A percentile compares a stretch with the other conserved stretches of the same genome.
Evolutionary conservation across 441 rosid genomes (phyloP).

Genomic region (Erysimum pusillum): DNA sequence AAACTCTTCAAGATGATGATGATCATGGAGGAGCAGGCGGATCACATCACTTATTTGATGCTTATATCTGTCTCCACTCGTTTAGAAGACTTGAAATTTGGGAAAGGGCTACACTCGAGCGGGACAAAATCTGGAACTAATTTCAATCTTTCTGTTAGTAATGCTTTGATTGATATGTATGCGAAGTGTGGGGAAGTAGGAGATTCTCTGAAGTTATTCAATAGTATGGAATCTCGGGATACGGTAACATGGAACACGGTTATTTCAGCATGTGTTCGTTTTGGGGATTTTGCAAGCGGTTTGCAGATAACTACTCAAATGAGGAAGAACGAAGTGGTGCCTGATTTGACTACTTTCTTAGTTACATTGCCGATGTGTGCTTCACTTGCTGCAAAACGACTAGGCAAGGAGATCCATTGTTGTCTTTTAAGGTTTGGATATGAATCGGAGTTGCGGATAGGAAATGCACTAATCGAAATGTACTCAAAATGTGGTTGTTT

Average conservation of each 20-base stretch:
- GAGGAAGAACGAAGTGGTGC: constrained; percentile 48
- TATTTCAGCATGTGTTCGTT: constrained; percentile 59
- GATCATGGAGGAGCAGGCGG: constrained; percentile 50
- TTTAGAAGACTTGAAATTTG: constrained; percentile 49
- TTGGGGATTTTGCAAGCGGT: constrained; percentile 58
- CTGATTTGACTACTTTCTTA: constrained; percentile 56
- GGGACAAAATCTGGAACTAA: constrained; percentile 53
- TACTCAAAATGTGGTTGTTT: constrained; percentile 76
- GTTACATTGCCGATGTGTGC: constrained; percentile 61
- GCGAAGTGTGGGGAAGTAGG: constrained; percentile 54
- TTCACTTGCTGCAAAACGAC: constrained; percentile 62
- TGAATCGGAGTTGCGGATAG: constrained; percentile 57
- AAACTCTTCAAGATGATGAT: constrained; percentile 62
- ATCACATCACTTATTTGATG: constrained; percentile 60
- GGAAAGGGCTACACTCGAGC: constrained; percentile 60
- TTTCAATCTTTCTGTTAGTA: constrained; percentile 52
- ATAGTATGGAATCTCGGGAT: constrained; percentile 51
- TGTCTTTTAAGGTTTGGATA: constrained; percentile 60
- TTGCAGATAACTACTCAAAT: constrained; percentile 56
- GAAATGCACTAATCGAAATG: constrained; percentile 76
- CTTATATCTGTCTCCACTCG: constrained; percentile 56
- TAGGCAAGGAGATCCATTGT: constrained; percentile 73
- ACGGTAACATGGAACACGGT: constrained; percentile 65
- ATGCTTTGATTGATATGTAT: constrained; percentile 65
- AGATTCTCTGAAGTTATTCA: constrained; percentile 55